Base-by-base conservation (phyloP, 345 rosid genomes). In the Eucalyptus pauciflora region DNA sequence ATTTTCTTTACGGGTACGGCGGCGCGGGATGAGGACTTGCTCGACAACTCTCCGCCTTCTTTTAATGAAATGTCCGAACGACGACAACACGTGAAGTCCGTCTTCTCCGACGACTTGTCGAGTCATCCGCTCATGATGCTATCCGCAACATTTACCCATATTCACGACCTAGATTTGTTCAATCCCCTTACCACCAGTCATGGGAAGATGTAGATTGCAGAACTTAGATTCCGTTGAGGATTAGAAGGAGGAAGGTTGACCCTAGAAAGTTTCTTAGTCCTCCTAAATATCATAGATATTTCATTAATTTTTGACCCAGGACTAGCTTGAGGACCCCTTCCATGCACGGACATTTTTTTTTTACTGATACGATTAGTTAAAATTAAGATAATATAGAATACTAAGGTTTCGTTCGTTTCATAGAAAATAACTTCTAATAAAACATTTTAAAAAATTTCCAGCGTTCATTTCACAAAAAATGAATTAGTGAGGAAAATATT, bases 341-440 rank as follows among this genome's bases (percentile, higher is more conserved):
- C 17, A 29, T 13, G 16, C 33, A 62, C 33, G 4, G 29, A 29
- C 71, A 62, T 13, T 14, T 7, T 50, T 62, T 62, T 62, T 37
- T 33, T 33, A 33, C 33, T 5, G 1, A 27, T 60, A 60, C 0
- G 3, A 10, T 25, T 58, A 1, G 4, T 60, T 11, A 27, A 58
- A 58, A 58, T 0, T 58, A 58, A 0, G n/a, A 58, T 58, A 58
- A 58, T 58, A 58, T 25, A 24, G 13, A 0, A 10, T 11, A 58
- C 0, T 58, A 56, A 51, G 3, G 4, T 3, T 6, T 16, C 52
- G 0, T 50, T 15, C 0, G 0, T 50, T 50, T 50, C 1, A 6
- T 1, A 33, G 0, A 15, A 50, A 15, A 2, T 0, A 15, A 15
- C 7, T 50, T 50, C 7, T 1, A 50, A 1, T 2, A 50, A 16